These are phyloP conservation scores for Amniculicola lignicola DNA, from an alignment of 495 filamentous ascomycete species.

Conservation along the genomic window DNA sequence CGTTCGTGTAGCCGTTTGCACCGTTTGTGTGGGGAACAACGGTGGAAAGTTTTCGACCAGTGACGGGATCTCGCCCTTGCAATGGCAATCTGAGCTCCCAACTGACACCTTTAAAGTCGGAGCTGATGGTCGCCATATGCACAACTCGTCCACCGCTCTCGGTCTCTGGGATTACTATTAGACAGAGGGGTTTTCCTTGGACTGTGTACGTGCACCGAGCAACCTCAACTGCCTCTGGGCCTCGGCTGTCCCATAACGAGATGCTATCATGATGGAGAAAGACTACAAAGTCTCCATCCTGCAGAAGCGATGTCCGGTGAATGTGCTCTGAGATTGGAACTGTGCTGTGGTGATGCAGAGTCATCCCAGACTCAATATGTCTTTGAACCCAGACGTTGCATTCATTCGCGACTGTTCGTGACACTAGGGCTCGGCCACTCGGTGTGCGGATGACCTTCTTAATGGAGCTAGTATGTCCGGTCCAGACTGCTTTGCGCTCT, in stretches of 20 bases:
- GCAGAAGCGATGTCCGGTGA: slow-evolving; percentile 73
- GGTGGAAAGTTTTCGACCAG: slow-evolving; percentile 29
- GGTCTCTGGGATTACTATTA: slow-evolving; percentile 70
- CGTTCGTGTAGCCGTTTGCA: slow-evolving; percentile 37
- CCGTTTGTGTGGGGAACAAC: slow-evolving; percentile 29
- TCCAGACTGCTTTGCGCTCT: slow-evolving; percentile 61
- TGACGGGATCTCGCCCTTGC: slow-evolving; percentile 22
- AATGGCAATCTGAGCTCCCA: slow-evolving; percentile 70
- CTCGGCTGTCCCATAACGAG: slow-evolving; percentile 75
- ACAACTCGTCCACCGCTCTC: slow-evolving; percentile 47
- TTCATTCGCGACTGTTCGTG: slow-evolving; percentile 74
- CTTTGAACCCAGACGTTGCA: slow-evolving; percentile 79
- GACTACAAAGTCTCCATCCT: slow-evolving; percentile 71
- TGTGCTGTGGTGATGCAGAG: slow-evolving; percentile 63
- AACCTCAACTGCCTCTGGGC: slow-evolving; percentile 53
- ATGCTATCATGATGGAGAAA: slow-evolving; percentile 76
- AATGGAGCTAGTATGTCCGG: slow-evolving; percentile 76
- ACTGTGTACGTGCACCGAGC: slow-evolving; percentile 59
- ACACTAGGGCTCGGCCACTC: slow-evolving; percentile 74
- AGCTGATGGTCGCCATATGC: slow-evolving; percentile 79
- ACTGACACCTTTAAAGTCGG: slow-evolving; percentile 76
- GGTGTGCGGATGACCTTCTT: slow-evolving; percentile 82
- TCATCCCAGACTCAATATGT: slow-evolving; percentile 46
- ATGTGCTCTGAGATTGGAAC: slow-evolving; percentile 73
- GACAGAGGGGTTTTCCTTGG: slow-evolving; percentile 73